These are phyloP conservation scores for Juglanconis oblonga DNA, from an alignment of 2,329 filamentous ascomycete genomes.

Conservation along the genomic window DNA sequence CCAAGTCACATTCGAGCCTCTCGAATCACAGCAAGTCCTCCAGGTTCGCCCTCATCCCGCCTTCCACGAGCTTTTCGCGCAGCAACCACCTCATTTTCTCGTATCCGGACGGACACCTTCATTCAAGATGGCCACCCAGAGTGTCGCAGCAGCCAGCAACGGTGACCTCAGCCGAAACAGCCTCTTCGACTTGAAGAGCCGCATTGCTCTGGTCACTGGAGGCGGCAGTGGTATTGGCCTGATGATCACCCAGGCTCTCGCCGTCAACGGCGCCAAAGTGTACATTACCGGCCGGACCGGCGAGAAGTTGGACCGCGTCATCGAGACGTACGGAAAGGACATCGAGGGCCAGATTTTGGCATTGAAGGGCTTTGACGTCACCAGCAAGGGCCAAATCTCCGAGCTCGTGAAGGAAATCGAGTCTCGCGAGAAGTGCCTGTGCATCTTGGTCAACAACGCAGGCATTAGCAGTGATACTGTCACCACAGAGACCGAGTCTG, in stretches of 20 bases:
- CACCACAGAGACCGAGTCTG: constrained; percentile 52
- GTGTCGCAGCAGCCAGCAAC: constrained; percentile 26
- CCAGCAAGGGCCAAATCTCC: constrained; percentile 57
- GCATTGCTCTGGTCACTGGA: constrained; percentile 42
- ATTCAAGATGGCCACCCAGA: constrained; percentile 27
- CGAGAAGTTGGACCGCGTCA: constrained; percentile 60
- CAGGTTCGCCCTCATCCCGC: not conserved
- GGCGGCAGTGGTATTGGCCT: constrained; percentile 32
- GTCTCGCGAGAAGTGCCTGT: constrained; percentile 54
- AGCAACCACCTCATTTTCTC: not conserved
- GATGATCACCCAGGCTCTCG: constrained; percentile 29
- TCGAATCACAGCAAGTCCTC: not conserved
- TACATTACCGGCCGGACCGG: constrained; percentile 66
- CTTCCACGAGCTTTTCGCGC: not conserved
- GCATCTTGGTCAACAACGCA: constrained; percentile 68
- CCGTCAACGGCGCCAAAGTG: constrained; percentile 36
- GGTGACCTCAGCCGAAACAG: constrained; percentile 37
- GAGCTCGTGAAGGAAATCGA: constrained; percentile 56
- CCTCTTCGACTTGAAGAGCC: constrained; percentile 45
- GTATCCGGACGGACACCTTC: not conserved
- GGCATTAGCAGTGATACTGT: constrained; percentile 57
- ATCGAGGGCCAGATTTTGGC: constrained; percentile 54
- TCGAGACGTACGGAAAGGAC: constrained; percentile 54
- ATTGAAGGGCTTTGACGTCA: constrained; percentile 57
- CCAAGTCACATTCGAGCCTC: not conserved